Conservation (phyloP, 2,329 filamentous ascomycete genomes). For the Aphanoascus verrucosus region DNA sequence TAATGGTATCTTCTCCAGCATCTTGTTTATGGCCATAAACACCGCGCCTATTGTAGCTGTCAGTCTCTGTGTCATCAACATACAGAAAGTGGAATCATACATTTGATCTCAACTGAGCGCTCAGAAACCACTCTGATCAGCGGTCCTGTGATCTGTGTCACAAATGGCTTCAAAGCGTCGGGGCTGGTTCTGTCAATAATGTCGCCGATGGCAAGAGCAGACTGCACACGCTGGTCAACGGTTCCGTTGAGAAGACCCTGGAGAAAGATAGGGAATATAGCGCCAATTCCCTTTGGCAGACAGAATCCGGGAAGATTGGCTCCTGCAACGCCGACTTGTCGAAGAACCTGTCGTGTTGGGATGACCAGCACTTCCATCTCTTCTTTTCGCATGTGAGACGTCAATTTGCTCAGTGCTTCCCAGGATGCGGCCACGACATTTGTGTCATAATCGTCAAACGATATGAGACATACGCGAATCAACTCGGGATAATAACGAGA, state of each 20-base stretch:
- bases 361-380: slow-evolving; percentile 91
- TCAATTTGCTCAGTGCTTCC: slow-evolving; percentile 76
- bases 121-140: slow-evolving; percentile 97
- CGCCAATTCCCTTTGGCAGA: slow-evolving; percentile 92
- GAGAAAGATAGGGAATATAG: slow-evolving; percentile 89
- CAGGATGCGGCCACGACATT: slow-evolving; percentile 84
- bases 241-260: slow-evolving; percentile 97
- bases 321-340: slow-evolving; percentile 79
- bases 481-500: slow-evolving; percentile 94
- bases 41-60: slow-evolving; percentile 57
- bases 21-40: slow-evolving; percentile 82
- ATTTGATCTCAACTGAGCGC: slow-evolving; percentile 86
- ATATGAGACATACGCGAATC: slow-evolving; percentile 77
- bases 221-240: slow-evolving; percentile 79
- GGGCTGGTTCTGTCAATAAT: slow-evolving; percentile 87
- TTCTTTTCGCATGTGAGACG: slow-evolving; percentile 83
- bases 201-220: slow-evolving; percentile 88
- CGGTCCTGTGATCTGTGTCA: slow-evolving; percentile 94
- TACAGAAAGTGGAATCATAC: slow-evolving; percentile 21
- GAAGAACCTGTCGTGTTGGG: slow-evolving; percentile 74
- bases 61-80: slow-evolving; percentile 14
- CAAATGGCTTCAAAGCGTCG: slow-evolving; percentile 80
- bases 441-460: slow-evolving; percentile 76
- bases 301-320: slow-evolving; percentile 75
- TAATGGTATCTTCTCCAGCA: slow-evolving; percentile 90